Percentiles rank a stretch among this genome's conserved stretches.
These are phyloP conservation scores for Trichoderma sp. DNA, from an alignment of 2,329 filamentous ascomycete species.

Conservation along the genomic window DNA sequence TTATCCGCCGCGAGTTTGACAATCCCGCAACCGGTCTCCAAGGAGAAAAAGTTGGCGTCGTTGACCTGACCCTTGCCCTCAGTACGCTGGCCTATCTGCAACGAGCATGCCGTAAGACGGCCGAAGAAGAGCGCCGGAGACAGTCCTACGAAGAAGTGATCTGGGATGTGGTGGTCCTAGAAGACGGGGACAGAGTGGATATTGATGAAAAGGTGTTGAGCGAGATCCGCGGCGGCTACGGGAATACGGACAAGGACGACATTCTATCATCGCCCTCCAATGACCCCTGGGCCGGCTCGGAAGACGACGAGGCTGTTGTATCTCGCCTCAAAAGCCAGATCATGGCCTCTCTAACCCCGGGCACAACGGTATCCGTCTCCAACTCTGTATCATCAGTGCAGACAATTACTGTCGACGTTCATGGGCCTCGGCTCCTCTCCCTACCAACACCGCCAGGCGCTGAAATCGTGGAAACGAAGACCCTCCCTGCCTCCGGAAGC, in stretches of 20 bases:
- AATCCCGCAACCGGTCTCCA: constrained; percentile 62
- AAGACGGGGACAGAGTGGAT: constrained; percentile 61
- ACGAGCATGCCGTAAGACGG: constrained; percentile 54
- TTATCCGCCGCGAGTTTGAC: constrained; percentile 65
- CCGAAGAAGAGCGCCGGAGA: constrained; percentile 53
- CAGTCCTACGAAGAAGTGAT: constrained; percentile 58
- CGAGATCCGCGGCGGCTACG: neutral
- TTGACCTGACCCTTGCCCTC: constrained; percentile 63
- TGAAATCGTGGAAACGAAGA: constrained; percentile 58
- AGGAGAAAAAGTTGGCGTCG: constrained; percentile 62
- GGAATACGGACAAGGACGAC: neutral
- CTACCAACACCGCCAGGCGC: constrained; percentile 60
- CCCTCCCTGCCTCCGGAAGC: constrained; percentile 26
- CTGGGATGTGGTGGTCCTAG: constrained; percentile 68
- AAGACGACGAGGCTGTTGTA: constrained; percentile 49
- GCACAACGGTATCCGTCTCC: constrained; percentile 62
- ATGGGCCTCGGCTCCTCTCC: constrained; percentile 53
- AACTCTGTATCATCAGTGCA: constrained; percentile 63
- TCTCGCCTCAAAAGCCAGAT: constrained; percentile 56
- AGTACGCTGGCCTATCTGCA: constrained; percentile 65
- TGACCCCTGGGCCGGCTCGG: constrained; percentile 1
- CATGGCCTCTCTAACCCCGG: constrained; percentile 55
- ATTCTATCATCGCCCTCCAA: neutral
- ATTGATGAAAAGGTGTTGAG: constrained; percentile 44
- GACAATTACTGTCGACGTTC: constrained; percentile 66